Evolutionary conservation across 495 filamentous ascomycete species (phyloP), one percentile per base, ranked within the genome.

Genomic region (Sabuloglossum arenarium): DNA sequence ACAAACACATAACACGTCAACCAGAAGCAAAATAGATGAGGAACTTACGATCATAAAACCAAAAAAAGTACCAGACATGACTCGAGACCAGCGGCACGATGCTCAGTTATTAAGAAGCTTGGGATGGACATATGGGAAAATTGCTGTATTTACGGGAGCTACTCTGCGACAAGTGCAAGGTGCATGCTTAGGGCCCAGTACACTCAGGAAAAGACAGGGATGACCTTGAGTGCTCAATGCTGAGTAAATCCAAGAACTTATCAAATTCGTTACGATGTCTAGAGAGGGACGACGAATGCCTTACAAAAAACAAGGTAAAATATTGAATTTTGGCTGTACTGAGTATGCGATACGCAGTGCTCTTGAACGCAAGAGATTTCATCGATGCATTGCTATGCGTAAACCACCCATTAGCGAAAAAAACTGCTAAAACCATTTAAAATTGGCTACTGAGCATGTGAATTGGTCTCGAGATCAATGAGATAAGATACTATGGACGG

Each of bases 401-500:
- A 54, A 54, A 31, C 51, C 27, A 5, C 51, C 51, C 6, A 49
- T 49, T 28, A 24, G 5, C n/a, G 45, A 24, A 49, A 49, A 28
- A 49, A 49, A 49, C 19, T n/a, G 23, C 8, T n/a, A 24, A 49
- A 9, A 21, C 10, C 3, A n/a, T 3, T 14, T 49, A 24, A n/a
- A 3, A 9, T 54, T 3, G 25, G 25, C 51, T 6, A 23, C 2
- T 14, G 25, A 54, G 25, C 27, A 54, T 54, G 5, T 10, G 1
- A 10, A 54, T 24, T 23, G 21, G 51, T 5, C 51, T 6, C 8
- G 45, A 49, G 19, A 49, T 21, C 19, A 49, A 28, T 49, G 45
- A n/a, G 45, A 49, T 24, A 28, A 49, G 21, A 57, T 61, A 21
- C 54, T 61, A 11, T 59, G 47, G 58, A 59, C 24, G 5, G 60